Conservation (phyloP, 805 yeast genomes). For the Spathaspora arborariae region DNA sequence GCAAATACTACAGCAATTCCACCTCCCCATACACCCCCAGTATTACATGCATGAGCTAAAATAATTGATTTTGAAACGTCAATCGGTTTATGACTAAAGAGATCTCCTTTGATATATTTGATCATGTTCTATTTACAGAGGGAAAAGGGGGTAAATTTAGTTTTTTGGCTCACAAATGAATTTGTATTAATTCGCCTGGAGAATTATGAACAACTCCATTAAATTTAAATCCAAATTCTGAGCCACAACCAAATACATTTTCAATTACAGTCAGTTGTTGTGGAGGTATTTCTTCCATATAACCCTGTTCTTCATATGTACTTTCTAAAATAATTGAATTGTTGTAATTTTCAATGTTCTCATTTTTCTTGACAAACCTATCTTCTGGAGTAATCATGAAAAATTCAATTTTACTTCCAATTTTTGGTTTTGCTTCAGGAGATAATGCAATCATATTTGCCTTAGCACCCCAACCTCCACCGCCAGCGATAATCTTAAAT, state of each 20-base stretch:
- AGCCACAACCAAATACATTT: slow-evolving; percentile 28
- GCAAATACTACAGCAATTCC: slow-evolving; percentile 69
- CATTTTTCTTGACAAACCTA: slow-evolving; percentile 14
- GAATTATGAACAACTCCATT: slow-evolving; percentile 25
- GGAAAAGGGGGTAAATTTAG: neutral
- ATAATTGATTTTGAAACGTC: slow-evolving; percentile 32
- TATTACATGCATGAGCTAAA: slow-evolving; percentile 77
- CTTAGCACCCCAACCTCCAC: slow-evolving; percentile 73
- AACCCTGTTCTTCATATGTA: slow-evolving; percentile 26
- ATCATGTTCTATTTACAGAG: slow-evolving; percentile 22
- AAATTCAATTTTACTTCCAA: slow-evolving; percentile 48
- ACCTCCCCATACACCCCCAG: slow-evolving; percentile 80
- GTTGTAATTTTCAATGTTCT: slow-evolving; percentile 4
- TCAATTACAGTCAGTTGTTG: slow-evolving; percentile 8
- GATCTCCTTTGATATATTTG: slow-evolving; percentile 53
- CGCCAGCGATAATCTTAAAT: slow-evolving; percentile 65
- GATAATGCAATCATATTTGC: slow-evolving; percentile 64
- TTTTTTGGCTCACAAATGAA: neutral
- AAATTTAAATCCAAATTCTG: slow-evolving; percentile 26
- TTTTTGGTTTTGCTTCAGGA: slow-evolving; percentile 45
- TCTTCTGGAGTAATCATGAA: slow-evolving; percentile 40
- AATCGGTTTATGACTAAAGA: slow-evolving; percentile 37
- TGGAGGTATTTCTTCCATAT: slow-evolving; percentile 7
- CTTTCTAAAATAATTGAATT: slow-evolving; percentile 25
- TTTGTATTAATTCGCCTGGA: slow-evolving; percentile 22